Evolutionary conservation across 257 asterid genomes (phyloP).

Genomic region (Gentiana macrophylla): DNA sequence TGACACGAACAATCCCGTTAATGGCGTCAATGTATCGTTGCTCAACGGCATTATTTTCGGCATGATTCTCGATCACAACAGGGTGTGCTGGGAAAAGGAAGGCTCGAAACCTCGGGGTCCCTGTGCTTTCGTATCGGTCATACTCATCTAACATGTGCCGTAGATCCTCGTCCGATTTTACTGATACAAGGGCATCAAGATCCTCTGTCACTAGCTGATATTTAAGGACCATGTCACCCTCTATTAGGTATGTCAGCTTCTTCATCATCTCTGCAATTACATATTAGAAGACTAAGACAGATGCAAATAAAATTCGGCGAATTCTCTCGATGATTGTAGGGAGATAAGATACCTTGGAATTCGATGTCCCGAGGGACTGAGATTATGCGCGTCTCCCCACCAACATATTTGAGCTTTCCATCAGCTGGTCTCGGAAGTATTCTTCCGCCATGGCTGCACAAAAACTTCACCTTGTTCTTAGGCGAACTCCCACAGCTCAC

Average conservation of each 20-base stretch:
- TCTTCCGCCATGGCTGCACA: constrained; percentile 83
- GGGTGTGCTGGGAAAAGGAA: constrained; percentile 62
- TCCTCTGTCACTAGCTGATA: constrained; percentile 71
- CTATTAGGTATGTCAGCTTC: constrained; percentile 51
- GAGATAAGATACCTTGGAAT: constrained; percentile 33
- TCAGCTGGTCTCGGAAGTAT: constrained; percentile 71
- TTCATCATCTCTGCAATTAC: constrained; percentile 53
- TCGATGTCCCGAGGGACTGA: constrained; percentile 46
- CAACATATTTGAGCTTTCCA: constrained; percentile 69
- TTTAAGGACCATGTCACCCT: constrained; percentile 67
- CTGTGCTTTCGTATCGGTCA: constrained; percentile 31
- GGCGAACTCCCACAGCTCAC: constrained; percentile 28
- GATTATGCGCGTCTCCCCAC: constrained; percentile 89
- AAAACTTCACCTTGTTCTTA: constrained; percentile 41
- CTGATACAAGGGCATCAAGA: constrained; percentile 68
- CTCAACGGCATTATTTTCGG: constrained; percentile 28
- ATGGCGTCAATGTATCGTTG: constrained; percentile 70
- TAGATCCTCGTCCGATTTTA: constrained; percentile 70
- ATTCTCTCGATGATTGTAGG: too few species aligned
- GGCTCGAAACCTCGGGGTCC: constrained; percentile 46
- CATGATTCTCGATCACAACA: constrained; percentile 21
- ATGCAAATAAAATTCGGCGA: too few species aligned
- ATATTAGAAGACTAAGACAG: not conserved
- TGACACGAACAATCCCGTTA: constrained; percentile 39
- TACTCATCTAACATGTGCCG: constrained; percentile 67